Evolutionary conservation across 306 rosid species (phyloP).

Genomic region (Datisca glomerata): DNA sequence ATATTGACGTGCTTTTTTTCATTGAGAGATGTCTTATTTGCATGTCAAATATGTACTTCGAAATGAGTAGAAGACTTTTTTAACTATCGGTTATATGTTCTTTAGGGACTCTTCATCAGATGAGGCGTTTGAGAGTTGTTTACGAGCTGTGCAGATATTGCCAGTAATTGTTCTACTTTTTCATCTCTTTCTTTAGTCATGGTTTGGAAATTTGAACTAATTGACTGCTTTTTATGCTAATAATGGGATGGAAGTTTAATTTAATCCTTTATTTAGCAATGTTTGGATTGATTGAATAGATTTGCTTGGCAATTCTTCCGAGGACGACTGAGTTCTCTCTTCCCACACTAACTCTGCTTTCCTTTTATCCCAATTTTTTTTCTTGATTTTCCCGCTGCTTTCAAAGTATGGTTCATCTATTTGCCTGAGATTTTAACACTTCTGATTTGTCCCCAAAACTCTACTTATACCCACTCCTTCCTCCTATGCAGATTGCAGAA

Average conservation of each 20-base stretch:
- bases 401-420: conserved; percentile 1
- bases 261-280: no score
- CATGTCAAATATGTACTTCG: no score
- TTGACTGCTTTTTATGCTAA: no score
- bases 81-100: conserved; percentile 8
- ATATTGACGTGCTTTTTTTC: conserved; percentile 2
- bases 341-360: no score
- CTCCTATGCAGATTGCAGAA: conserved; percentile 66
- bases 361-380: no score
- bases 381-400: no score
- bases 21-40: not conserved
- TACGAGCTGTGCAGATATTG: conserved; percentile 69
- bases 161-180: conserved; percentile 47
- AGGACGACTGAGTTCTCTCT: no score
- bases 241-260: no score
- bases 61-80: conserved; percentile 12
- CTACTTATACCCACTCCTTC: conserved; percentile 7
- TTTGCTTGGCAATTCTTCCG: not conserved
- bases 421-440: no score
- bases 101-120: conserved; percentile 44
- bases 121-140: conserved; percentile 90
- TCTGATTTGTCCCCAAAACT: not conserved
- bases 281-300: conserved; percentile 6
- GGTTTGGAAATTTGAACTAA: not conserved
- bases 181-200: not conserved